Conservation (phyloP, 495 filamentous ascomycete species). For the Penicillium soppii region DNA sequence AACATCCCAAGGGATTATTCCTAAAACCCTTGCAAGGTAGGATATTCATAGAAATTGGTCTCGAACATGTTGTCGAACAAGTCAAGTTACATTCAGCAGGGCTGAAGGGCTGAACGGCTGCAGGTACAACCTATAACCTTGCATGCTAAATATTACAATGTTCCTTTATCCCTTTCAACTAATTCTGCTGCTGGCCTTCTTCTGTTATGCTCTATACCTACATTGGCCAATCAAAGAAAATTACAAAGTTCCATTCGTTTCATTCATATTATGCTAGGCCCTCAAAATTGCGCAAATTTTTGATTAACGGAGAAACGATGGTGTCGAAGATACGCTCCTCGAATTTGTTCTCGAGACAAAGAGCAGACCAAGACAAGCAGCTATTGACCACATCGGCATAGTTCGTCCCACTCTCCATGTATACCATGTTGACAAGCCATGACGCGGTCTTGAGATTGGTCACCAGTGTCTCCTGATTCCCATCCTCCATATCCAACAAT, state of each 20-base stretch:
- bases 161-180: no score
- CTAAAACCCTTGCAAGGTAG: not conserved
- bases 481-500: slow-evolving; percentile 18
- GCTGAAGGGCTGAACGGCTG: no score
- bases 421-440: slow-evolving; percentile 23
- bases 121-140: no score
- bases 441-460: slow-evolving; percentile 22
- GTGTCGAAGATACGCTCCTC: slow-evolving; percentile 13
- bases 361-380: slow-evolving; percentile 28
- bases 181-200: no score
- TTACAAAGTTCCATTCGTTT: no score
- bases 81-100: no score
- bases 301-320: slow-evolving; percentile 18
- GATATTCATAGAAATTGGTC: no score
- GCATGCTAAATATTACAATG: no score
- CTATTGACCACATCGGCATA: slow-evolving; percentile 36
- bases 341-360: slow-evolving; percentile 7
- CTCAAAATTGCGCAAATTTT: slow-evolving; percentile 17
- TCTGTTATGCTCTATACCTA: no score
- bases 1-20: not conserved
- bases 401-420: slow-evolving; percentile 24
- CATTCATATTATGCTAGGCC: not conserved
- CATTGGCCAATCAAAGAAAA: no score
- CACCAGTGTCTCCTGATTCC: slow-evolving; percentile 12
- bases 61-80: not conserved